These are phyloP conservation scores for Dalbergia cochinchinensis DNA, from an alignment of 306 rosid species.

Conservation along the genomic window DNA sequence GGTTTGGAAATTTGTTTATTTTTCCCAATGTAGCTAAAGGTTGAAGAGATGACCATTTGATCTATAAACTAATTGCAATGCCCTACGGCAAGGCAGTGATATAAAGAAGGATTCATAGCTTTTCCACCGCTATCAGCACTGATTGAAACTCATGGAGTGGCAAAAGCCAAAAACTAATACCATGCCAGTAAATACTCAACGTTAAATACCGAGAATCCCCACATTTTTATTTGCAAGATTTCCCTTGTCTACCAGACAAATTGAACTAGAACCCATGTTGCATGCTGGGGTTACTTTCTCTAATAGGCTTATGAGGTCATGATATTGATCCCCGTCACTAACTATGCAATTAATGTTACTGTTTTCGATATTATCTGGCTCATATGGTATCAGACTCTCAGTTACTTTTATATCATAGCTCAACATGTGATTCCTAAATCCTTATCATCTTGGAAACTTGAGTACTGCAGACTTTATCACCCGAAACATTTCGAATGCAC, in stretches of 20 bases:
- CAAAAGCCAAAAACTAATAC: no score
- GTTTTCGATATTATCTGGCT: not conserved
- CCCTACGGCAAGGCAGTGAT: no score
- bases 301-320: not conserved
- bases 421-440: constrained; percentile 26
- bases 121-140: no score
- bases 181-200: not conserved
- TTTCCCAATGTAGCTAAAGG: no score
- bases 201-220: not conserved
- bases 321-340: not conserved
- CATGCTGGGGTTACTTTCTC: not conserved
- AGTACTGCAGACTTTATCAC: not conserved
- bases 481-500: constrained; percentile 48
- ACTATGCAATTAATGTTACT: not conserved
- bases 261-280: not conserved
- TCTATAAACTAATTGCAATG: no score
- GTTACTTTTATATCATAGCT: not conserved
- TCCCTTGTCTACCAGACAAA: no score
- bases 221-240: not conserved
- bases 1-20: not conserved
- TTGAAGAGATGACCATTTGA: no score
- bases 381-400: not conserved
- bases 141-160: no score
- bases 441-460: not conserved
- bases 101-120: no score